A percentile compares a stretch with the other conserved stretches of the same genome.
phyloP scores from a whole-genome alignment of 2,329 filamentous ascomycete genomes.

The Plectosphaerella cucumerina region DNA sequence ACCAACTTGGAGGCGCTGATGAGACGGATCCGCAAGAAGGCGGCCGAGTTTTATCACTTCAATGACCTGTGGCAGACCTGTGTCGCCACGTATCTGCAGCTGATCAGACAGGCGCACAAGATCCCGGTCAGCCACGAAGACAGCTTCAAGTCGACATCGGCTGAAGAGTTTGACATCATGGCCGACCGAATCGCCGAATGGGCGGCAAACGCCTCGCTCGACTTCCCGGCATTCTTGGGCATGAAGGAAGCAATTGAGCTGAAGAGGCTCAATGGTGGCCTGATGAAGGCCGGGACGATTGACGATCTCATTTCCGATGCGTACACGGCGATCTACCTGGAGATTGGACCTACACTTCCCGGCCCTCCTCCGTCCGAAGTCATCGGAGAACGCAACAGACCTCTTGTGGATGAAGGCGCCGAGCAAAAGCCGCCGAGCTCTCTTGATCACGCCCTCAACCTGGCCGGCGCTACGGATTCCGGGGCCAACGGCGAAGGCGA shows the following conservation, averaged over 20 bases:
- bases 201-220: conserved; percentile 33
- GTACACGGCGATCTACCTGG: conserved; percentile 72
- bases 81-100: conserved; percentile 47
- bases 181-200: conserved; percentile 52
- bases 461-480: conserved; percentile 33
- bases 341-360: conserved; percentile 58
- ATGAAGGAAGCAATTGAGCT: conserved; percentile 56
- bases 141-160: conserved; percentile 47
- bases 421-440: conserved; percentile 30
- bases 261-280: conserved; percentile 73
- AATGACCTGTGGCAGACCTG: conserved; percentile 55
- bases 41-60: conserved; percentile 68
- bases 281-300: conserved; percentile 81
- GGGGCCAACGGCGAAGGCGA: conserved; percentile 34
- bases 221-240: conserved; percentile 44
- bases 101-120: conserved; percentile 45
- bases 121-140: conserved; percentile 46
- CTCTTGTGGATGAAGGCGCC: conserved; percentile 23
- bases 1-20: conserved; percentile 72
- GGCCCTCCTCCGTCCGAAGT: conserved; percentile 41
- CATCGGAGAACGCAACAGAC: conserved; percentile 37
- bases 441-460: conserved; percentile 38
- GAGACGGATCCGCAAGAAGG: conserved; percentile 75
- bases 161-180: conserved; percentile 55
- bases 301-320: conserved; percentile 93